Conservation (phyloP, 495 filamentous ascomycete species). For the Penicillium cinerascens region DNA sequence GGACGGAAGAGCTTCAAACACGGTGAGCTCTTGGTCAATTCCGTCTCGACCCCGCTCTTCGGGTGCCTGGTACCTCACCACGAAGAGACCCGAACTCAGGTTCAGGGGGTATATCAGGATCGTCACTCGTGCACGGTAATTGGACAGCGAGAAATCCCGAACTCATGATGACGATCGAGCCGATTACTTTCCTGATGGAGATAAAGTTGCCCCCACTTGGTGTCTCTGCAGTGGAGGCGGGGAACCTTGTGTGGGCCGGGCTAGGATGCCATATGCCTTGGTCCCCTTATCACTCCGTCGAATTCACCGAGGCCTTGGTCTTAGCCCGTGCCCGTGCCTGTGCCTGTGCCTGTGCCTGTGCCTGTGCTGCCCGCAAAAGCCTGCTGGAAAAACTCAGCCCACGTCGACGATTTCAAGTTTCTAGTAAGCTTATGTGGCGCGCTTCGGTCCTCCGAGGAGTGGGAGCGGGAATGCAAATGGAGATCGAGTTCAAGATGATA, state of each 20-base stretch:
- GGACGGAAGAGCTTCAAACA: no score
- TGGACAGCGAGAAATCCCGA: constrained; percentile 1
- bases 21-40: not conserved
- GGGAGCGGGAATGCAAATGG: no score
- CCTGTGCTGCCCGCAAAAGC: no score
- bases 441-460: not conserved
- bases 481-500: not conserved
- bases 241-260: constrained; percentile 4
- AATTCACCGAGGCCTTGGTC: not conserved
- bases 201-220: not conserved
- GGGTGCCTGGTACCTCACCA: not conserved
- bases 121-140: not conserved
- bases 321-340: no score
- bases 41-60: not conserved
- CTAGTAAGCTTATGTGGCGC: not conserved
- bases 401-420: not conserved
- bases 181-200: not conserved
- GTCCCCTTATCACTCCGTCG: not conserved
- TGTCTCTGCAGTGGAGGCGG: constrained; percentile 3
- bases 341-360: no score
- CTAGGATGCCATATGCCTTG: not conserved
- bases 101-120: constrained; percentile 13
- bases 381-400: not conserved
- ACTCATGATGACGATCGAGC: not conserved
- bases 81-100: not conserved